A percentile compares a stretch with the other conserved stretches of the same genome.
These are phyloP conservation scores for Diplodia scrobiculata DNA, from an alignment of 2,329 filamentous ascomycete species.

Conservation along the genomic window DNA sequence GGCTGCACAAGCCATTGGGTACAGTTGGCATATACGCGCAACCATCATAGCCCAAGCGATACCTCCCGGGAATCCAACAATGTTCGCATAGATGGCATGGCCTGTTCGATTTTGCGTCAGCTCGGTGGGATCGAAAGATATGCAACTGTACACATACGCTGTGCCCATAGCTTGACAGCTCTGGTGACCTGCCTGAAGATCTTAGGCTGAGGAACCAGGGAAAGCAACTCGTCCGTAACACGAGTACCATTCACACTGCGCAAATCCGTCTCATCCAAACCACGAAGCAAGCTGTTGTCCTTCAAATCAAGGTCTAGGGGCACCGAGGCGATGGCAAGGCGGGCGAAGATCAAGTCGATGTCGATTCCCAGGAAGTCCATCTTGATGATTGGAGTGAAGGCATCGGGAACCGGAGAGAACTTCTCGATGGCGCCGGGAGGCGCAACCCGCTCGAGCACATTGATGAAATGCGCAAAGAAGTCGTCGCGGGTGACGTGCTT, in stretches of 20 bases:
- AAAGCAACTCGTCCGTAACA: constrained; percentile 89
- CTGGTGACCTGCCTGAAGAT: constrained; percentile 87
- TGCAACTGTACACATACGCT: constrained; percentile 52
- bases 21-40: constrained; percentile 91
- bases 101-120: constrained; percentile 30
- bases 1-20: constrained; percentile 86
- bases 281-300: constrained; percentile 81
- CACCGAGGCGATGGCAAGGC: constrained; percentile 48
- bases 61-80: constrained; percentile 93
- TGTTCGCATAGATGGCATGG: constrained; percentile 84
- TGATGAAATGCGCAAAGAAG: constrained; percentile 89
- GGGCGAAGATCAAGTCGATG: constrained; percentile 80
- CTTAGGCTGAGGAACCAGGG: constrained; percentile 82
- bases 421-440: constrained; percentile 79
- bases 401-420: constrained; percentile 81
- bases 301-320: constrained; percentile 69
- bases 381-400: constrained; percentile 96
- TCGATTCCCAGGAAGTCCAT: constrained; percentile 88
- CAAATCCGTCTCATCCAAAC: constrained; percentile 82
- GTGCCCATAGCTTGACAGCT: constrained; percentile 95
- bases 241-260: constrained; percentile 91
- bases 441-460: constrained; percentile 73
- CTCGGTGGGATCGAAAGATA: constrained; percentile 32
- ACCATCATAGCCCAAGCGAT: constrained; percentile 99
- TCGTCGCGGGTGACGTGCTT: constrained; percentile 86